These are phyloP conservation scores for Breviolum minutum DNA, from an alignment of 73 alveolate species.

Conservation along the genomic window DNA sequence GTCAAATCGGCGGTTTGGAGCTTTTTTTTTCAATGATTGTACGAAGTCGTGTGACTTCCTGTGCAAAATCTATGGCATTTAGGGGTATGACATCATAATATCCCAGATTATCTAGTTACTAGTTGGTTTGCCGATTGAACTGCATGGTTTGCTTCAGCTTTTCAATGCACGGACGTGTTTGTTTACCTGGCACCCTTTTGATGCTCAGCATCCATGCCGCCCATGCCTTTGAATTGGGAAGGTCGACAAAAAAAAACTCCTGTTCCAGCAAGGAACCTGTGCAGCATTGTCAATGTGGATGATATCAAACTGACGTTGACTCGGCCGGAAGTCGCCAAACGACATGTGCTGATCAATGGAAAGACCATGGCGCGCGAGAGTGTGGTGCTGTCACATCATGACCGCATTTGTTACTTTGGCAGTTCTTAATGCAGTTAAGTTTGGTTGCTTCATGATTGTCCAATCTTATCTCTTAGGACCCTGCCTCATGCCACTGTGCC, in stretches of 20 bases:
- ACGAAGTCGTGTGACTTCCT: too few relatives aligned
- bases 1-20: too few relatives aligned
- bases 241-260: not conserved
- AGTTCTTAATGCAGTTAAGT: not conserved
- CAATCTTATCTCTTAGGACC: not conserved
- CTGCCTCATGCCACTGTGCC: not conserved
- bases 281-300: conserved; percentile 80
- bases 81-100: too few relatives aligned
- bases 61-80: too few relatives aligned
- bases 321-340: conserved; percentile 62
- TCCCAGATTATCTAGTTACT: too few relatives aligned
- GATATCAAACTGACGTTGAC: conserved; percentile 37
- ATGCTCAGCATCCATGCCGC: too few relatives aligned
- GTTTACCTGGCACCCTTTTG: too few relatives aligned
- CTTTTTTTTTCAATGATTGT: too few relatives aligned
- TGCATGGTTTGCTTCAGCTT: too few relatives aligned
- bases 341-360: conserved; percentile 43
- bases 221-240: not conserved
- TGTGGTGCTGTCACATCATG: conserved; percentile 50
- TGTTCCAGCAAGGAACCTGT: not conserved
- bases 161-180: too few relatives aligned
- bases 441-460: not conserved
- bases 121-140: too few relatives aligned
- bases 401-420: conserved; percentile 20
- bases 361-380: conserved; percentile 40